Base-by-base conservation (phyloP, 495 filamentous ascomycete genomes). In the Zalerion maritima region DNA sequence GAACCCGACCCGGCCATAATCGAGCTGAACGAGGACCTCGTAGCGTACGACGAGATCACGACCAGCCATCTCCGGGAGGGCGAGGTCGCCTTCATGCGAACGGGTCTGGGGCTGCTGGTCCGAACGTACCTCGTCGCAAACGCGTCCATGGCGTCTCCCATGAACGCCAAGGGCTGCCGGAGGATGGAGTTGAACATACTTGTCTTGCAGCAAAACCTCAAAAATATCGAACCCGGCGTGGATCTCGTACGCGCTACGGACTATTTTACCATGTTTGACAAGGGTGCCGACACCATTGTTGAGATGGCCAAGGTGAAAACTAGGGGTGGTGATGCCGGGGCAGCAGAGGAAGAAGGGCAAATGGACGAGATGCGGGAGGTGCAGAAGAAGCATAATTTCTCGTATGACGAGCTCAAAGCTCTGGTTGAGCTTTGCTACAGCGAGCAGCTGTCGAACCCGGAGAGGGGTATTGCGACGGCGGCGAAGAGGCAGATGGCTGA, bases 191-290 rank as follows among this genome's bases (percentile, higher is more conserved):
- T 94, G 17, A 91, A 96, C 45, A 81, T 96, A 25, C 62, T 92
- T 6, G 89, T 97, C 26, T 57, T 97, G 17, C 86, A 94, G 46
- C 91, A 96, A 41, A 93, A 93, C 39, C 66, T 97, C 29, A 91
- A 86, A 54, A 89, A 89, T 31, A 77, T 97, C 35, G 83, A 81
- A 47, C 57, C 70, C n/a, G 61, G 72, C 3, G 73, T 78, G 3
- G 65, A 70, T 19, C 66, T 96, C 20, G 63, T 64, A 0, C 62
- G 77, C 23, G 79, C 80, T 6, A 70, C 72, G 6, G 69, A 69
- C 23, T 96, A 80, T 54, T 89, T 77, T 36, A 71, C 79, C 28
- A 61, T 94, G 38, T 94, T 89, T 55, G 59, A 71, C 10, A 62
- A 68, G 32, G 89, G 89, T 0, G 67, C 81, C 2, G 78, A 86